Evolutionary conservation across 148 eudicot species (phyloP), one percentile per base, ranked within the genome.

Genomic region (Chenopodium berlandieri): DNA sequence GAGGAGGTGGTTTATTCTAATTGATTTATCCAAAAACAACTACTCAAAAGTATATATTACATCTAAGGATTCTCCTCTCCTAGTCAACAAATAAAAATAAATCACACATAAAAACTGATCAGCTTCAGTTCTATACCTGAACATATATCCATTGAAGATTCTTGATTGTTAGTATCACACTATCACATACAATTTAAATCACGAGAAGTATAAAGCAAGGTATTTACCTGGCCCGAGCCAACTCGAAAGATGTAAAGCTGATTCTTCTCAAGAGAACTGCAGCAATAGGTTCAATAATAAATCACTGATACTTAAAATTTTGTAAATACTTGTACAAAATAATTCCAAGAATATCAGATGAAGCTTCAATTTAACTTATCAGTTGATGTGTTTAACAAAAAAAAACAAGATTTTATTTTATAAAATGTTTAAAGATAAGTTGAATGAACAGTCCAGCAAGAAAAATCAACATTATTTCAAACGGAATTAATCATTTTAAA

Each of bases 201-300:
- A 64, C 69, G 3, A 40, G 69, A 66, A 71, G 67, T 75, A 22
- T 63, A 82, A 7, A 4, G 60, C 60, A 31, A 40, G 72, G 30
- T 46, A 76, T 79, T 88, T 80, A 96, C 99, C 99, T 96, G 99
- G 78, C 91, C 99, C 66, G 99, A 87, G 46, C 99, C 99, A 46
- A 96, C 95, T 31, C 98, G 97, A 83, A 96, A 96, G 77, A 96
- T 88, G 75, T 96, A 96, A 78, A 84, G 84, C 82, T 72, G 90
- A 19, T 92, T 91, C 82, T 94, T 96, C 86, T 96, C 99, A 83
- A 96, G 88, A 52, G 99, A 96, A 81, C 99, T 96, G 90, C 83
- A 83, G 75, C 40, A 69, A 70, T n/a, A 83, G 71, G 79, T 30
- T 48, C 54, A 50, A 31, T 34, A 32, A 17, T 48, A 27, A 84